Evolutionary conservation across 1,284 basidiomycete species (phyloP).

Genomic region (Malassezia furfur): DNA sequence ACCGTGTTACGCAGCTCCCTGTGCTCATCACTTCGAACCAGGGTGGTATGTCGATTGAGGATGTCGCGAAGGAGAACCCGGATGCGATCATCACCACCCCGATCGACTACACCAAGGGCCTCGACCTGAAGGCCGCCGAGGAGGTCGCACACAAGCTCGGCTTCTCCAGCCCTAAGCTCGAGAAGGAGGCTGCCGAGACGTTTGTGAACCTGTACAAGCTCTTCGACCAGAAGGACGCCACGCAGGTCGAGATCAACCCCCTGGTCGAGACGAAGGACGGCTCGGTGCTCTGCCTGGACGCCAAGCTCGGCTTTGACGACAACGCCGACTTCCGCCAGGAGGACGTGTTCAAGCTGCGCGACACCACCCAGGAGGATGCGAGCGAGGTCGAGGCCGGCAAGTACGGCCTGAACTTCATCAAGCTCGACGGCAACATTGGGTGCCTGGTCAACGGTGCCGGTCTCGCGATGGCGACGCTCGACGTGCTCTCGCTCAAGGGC

Average conservation of each 20-base stretch:
- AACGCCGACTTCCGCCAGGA: slow-evolving; percentile 96
- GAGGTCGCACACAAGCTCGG: slow-evolving; percentile 80
- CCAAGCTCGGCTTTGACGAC: slow-evolving; percentile 98
- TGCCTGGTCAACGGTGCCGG: slow-evolving; percentile 98
- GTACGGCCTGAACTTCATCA: slow-evolving; percentile 96
- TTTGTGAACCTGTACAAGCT: slow-evolving; percentile 92
- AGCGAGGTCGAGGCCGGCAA: slow-evolving; percentile 72
- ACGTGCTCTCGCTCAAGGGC: slow-evolving; percentile 69
- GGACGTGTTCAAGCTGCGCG: slow-evolving; percentile 80
- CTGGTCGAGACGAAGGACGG: slow-evolving; percentile 91
- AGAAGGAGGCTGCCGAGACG: slow-evolving; percentile 77
- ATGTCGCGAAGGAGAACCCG: slow-evolving; percentile 95
- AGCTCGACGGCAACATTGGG: slow-evolving; percentile 93
- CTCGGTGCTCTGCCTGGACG: slow-evolving; percentile 96
- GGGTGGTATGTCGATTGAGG: slow-evolving; percentile 75
- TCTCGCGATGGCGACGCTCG: slow-evolving; percentile 99
- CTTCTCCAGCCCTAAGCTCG: slow-evolving; percentile 64
- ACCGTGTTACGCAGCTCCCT: slow-evolving; percentile 77
- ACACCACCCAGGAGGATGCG: slow-evolving; percentile 88
- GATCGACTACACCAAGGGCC: slow-evolving; percentile 76
- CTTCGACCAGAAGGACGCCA: slow-evolving; percentile 98
- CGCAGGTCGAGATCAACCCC: slow-evolving; percentile 99
- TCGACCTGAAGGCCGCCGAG: slow-evolving; percentile 65
- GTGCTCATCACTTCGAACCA: slow-evolving; percentile 89
- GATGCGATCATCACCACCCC: slow-evolving; percentile 90